Evolutionary conservation across 2,329 filamentous ascomycete genomes (phyloP), one percentile per base, ranked within the genome.

Genomic region (Stagonosporopsis vannaccii): DNA sequence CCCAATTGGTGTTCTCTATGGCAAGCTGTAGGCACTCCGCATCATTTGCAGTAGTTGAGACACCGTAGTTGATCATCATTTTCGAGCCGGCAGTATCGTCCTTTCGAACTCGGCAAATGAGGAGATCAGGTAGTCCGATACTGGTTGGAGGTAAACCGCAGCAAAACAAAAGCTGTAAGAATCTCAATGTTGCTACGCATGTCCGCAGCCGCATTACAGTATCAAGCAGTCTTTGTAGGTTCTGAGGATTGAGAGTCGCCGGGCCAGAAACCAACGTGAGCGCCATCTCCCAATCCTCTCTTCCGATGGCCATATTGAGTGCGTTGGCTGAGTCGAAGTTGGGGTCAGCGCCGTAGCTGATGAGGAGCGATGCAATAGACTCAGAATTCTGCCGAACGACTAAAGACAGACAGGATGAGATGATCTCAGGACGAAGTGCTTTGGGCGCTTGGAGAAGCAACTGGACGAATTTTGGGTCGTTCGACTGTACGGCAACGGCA

Each of bases 281-380:
- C 4, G 69, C 62, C 35, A 72, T 42, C 13, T 63, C 67, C 58
- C 72, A 75, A 17, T 71, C 64, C 25, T 70, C 65, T 40, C 59
- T 62, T 11, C 69, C 65, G 30, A 75, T 71, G 3, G 72, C 66
- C 60, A 66, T 70, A 12, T 69, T 69, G 2, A 75, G 49, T 44
- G 72, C 72, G 51, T 63, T 68, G 41, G 71, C 69, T 6, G 65
- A 63, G 35, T 74, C 65, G 55, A 71, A 75, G 51, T 75, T 75
- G 12, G 72, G 72, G 53, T 75, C 69, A 20, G 71, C 73, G 7
- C 72, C 72, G 51, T 75, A 69, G 7, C 62, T 59, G 35, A 74
- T 62, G 15, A 75, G 58, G n/a, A 74, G 55, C 9, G 71, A 73
- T 26, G 68, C 53, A 9, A 67, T 60, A 3, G 62, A 44, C 36